Evolutionary conservation across 2,329 filamentous ascomycete genomes (phyloP).

Genomic region (Botryotinia globosa): DNA sequence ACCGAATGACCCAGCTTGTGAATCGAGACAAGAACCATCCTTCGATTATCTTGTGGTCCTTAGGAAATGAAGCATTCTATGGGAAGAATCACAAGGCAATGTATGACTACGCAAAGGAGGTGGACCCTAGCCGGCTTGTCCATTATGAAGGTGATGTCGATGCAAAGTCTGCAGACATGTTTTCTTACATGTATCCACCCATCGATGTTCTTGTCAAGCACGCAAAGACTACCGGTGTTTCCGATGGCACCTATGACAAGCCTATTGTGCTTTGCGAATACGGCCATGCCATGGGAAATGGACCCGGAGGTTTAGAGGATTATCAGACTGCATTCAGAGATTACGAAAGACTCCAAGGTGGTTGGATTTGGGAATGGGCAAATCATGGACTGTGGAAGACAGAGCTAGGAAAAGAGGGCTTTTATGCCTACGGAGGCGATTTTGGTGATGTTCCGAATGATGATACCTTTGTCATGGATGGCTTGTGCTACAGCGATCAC

Average conservation of each 20-base stretch:
- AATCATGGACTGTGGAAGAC: conserved; percentile 55
- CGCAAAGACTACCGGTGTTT: conserved; percentile 43
- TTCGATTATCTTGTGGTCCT: conserved; percentile 69
- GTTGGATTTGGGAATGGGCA: conserved; percentile 61
- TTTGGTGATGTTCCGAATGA: conserved; percentile 62
- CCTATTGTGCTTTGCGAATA: conserved; percentile 60
- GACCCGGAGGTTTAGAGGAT: conserved; percentile 66
- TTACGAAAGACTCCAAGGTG: conserved; percentile 40
- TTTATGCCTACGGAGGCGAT: conserved; percentile 60
- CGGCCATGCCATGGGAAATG: conserved; percentile 70
- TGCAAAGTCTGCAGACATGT: conserved; percentile 53
- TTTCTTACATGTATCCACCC: conserved; percentile 54
- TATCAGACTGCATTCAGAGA: conserved; percentile 59
- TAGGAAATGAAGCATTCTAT: conserved; percentile 73
- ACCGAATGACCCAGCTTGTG: conserved; percentile 62
- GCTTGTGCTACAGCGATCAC: conserved; percentile 53
- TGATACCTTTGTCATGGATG: conserved; percentile 61
- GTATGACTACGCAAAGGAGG: conserved; percentile 54
- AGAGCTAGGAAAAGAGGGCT: conserved; percentile 42
- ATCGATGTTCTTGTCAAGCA: conserved; percentile 43
- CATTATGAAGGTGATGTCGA: conserved; percentile 56
- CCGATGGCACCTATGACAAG: conserved; percentile 46
- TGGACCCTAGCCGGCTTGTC: conserved; percentile 51
- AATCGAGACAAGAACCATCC: conserved; percentile 69
- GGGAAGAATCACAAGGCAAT: conserved; percentile 66